phyloP scores from a whole-genome alignment of 306 rosid species.

The Malus asiatica region DNA sequence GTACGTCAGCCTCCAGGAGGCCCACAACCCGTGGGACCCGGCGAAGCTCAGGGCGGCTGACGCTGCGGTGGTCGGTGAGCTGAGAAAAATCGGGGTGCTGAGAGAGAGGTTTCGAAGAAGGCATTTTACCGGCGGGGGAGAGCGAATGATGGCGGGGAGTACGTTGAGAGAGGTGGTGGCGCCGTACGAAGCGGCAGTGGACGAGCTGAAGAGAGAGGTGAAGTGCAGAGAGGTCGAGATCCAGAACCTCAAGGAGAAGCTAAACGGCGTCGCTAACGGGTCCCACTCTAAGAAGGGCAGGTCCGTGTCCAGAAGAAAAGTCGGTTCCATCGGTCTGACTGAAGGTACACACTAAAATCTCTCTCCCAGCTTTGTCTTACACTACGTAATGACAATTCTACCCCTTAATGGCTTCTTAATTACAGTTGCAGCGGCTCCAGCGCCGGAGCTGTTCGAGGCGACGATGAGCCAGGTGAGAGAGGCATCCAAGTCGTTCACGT shows the following conservation, averaged over 20 bases:
- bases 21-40: constrained; percentile 93
- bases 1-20: constrained; percentile 62
- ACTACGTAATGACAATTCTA: neutral
- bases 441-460: constrained; percentile 62
- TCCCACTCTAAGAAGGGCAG: constrained; percentile 47
- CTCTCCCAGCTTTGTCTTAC: neutral
- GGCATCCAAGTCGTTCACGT: constrained; percentile 70
- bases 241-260: constrained; percentile 74
- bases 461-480: constrained; percentile 75
- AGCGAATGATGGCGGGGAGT: constrained; percentile 12
- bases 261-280: constrained; percentile 40
- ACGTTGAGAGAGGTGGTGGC: constrained; percentile 81
- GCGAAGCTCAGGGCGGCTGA: constrained; percentile 80
- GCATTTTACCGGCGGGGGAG: constrained; percentile 18
- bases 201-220: constrained; percentile 76
- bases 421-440: constrained; percentile 54
- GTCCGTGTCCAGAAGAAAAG: constrained; percentile 59
- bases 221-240: constrained; percentile 73
- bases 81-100: constrained; percentile 63
- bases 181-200: constrained; percentile 91
- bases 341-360: constrained; percentile 46
- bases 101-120: constrained; percentile 63
- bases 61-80: constrained; percentile 70
- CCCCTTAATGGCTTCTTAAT: neutral
- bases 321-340: constrained; percentile 36